Percentiles rank a stretch among this genome's conserved stretches.
Conservation (phyloP, 2,329 filamentous ascomycete genomes). For the Cadophora gregata region DNA sequence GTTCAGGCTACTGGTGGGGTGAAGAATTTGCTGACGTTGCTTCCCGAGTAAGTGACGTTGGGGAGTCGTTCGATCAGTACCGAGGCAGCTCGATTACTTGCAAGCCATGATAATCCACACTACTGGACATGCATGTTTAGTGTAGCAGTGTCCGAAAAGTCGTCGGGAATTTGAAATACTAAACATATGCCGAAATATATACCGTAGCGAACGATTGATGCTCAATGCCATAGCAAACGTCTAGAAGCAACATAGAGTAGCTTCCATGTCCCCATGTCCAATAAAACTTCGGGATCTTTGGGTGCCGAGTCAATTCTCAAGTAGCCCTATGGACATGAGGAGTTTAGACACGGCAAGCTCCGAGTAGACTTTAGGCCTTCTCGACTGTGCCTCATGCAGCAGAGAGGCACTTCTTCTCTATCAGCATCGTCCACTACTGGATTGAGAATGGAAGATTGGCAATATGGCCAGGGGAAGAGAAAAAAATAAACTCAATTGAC, state of each 20-base stretch:
- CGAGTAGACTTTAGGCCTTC: not conserved
- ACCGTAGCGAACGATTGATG: not conserved
- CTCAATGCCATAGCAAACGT: not conserved
- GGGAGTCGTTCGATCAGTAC: too few species aligned
- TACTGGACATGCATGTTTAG: too few species aligned
- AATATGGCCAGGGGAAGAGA: not conserved
- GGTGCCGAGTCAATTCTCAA: not conserved
- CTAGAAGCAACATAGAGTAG: not conserved
- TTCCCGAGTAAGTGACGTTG: not conserved
- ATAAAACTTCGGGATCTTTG: not conserved
- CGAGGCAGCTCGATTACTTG: too few species aligned
- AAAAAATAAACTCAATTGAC: not conserved
- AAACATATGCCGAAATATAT: not conserved
- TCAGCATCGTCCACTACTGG: not conserved
- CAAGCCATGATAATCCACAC: too few species aligned
- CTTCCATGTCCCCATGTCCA: not conserved
- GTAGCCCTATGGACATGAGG: not conserved
- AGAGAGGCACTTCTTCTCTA: conserved; percentile 5
- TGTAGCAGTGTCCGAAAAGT: not conserved
- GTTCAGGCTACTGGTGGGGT: not conserved
- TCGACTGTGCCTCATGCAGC: conserved; percentile 3
- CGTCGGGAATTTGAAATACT: not conserved
- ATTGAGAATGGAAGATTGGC: conserved; percentile 3
- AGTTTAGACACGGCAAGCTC: not conserved
- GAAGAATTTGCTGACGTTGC: conserved; percentile 9